These are phyloP conservation scores for Solanum sitiens DNA, from an alignment of 257 asterid species.

Conservation along the genomic window DNA sequence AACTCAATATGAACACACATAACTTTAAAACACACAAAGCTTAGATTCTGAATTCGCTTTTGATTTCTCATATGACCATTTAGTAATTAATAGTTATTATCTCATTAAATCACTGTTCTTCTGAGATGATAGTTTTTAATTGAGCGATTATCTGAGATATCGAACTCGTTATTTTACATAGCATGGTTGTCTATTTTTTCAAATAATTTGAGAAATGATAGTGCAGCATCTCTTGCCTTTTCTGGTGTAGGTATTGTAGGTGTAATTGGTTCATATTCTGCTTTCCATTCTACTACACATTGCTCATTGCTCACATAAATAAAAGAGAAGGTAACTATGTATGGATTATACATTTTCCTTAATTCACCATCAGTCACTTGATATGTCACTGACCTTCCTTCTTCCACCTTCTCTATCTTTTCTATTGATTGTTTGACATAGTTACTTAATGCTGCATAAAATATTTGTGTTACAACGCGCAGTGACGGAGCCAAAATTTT, in stretches of 20 bases:
- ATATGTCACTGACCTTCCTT: background rate
- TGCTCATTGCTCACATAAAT: background rate
- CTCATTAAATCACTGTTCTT: background rate
- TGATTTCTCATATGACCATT: background rate
- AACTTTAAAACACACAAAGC: background rate
- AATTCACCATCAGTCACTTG: background rate
- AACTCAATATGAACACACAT: background rate
- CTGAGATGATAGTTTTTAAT: background rate
- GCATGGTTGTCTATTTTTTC: background rate
- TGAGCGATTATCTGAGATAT: background rate
- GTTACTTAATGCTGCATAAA: background rate
- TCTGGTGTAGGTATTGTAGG: background rate
- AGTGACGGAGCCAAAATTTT: no score
- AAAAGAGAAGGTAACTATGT: background rate
- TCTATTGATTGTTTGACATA: background rate
- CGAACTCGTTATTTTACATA: background rate
- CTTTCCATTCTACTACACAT: background rate
- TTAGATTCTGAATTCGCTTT: no score
- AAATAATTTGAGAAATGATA: background rate
- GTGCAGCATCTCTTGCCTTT: constrained; percentile 3
- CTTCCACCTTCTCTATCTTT: background rate
- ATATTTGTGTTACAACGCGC: background rate
- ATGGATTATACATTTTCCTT: background rate
- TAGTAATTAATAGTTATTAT: background rate
- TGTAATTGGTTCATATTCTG: background rate